Conservation (phyloP, 495 filamentous ascomycete genomes). For the Xylona heveae region DNA sequence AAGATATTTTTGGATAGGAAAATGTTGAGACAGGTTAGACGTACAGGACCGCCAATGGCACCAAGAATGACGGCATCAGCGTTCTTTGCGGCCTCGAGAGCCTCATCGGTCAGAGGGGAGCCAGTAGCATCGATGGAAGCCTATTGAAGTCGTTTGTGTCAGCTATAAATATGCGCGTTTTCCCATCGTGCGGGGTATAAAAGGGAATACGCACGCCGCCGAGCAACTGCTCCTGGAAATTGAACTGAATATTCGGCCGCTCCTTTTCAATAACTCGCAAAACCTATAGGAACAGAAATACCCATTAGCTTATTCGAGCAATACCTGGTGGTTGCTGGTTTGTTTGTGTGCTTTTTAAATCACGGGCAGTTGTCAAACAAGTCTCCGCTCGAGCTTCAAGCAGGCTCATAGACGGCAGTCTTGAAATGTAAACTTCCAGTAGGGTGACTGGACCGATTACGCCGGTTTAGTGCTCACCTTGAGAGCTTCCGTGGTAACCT, state of each 20-base stretch:
- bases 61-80: constrained; percentile 88
- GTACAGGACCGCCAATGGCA: constrained; percentile 80
- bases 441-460: too few relatives aligned
- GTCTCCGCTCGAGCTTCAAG: too few relatives aligned
- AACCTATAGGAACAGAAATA: constrained; percentile 29
- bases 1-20: background rate
- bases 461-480: constrained; percentile 41
- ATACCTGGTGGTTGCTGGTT: too few relatives aligned
- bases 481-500: constrained; percentile 52
- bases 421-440: too few relatives aligned
- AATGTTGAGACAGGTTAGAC: constrained; percentile 7
- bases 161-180: background rate
- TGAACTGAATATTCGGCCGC: constrained; percentile 52
- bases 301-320: too few relatives aligned
- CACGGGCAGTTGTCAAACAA: too few relatives aligned
- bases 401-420: too few relatives aligned
- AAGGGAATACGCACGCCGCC: constrained; percentile 53
- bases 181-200: background rate
- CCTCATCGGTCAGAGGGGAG: constrained; percentile 60
- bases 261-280: constrained; percentile 54
- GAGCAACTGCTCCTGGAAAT: constrained; percentile 79
- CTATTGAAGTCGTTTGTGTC: constrained; percentile 16
- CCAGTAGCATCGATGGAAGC: constrained; percentile 75
- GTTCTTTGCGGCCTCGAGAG: constrained; percentile 65
- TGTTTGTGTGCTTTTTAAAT: too few relatives aligned